These are phyloP conservation scores for Pseudopithomyces maydicus DNA, from an alignment of 2,329 filamentous ascomycete genomes.

Conservation along the genomic window DNA sequence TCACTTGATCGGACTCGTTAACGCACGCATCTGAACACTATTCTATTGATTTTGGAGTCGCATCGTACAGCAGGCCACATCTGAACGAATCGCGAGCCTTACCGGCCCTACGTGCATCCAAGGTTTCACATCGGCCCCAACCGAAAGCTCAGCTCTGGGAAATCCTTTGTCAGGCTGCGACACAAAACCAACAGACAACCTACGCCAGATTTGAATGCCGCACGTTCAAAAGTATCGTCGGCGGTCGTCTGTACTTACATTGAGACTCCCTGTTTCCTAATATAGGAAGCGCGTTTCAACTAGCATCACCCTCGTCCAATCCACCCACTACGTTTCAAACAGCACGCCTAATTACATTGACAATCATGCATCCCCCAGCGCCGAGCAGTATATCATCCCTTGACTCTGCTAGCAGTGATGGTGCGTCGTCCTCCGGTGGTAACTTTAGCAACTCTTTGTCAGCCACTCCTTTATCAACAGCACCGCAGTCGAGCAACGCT, in stretches of 20 bases:
- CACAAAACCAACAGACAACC: background rate
- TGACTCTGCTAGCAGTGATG: slow-evolving; percentile 2
- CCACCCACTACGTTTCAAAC: slow-evolving; percentile 14
- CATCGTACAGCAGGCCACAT: background rate
- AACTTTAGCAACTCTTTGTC: background rate
- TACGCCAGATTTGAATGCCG: too few species aligned
- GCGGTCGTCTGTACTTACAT: background rate
- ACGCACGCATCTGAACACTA: background rate
- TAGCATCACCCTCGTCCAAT: slow-evolving; percentile 11
- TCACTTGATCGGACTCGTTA: background rate
- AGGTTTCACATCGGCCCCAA: slow-evolving; percentile 4
- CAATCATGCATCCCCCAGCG: slow-evolving; percentile 10
- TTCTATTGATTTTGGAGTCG: background rate
- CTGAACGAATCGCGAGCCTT: slow-evolving; percentile 1
- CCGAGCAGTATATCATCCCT: slow-evolving; percentile 10
- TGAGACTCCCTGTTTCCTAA: slow-evolving; percentile 11
- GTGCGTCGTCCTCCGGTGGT: background rate
- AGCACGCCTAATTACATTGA: slow-evolving; percentile 8
- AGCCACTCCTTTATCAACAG: slow-evolving; percentile 5
- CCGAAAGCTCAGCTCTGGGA: background rate
- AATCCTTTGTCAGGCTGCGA: background rate
- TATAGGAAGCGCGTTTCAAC: slow-evolving; percentile 8
- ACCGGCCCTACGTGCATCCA: background rate
- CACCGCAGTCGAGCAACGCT: slow-evolving; percentile 19
- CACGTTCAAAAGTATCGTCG: background rate